Percentiles rank a stretch among this genome's conserved stretches.
Evolutionary conservation across 176 grass and related monocot genomes (phyloP).

Genomic region (Pontederia crassipes): DNA sequence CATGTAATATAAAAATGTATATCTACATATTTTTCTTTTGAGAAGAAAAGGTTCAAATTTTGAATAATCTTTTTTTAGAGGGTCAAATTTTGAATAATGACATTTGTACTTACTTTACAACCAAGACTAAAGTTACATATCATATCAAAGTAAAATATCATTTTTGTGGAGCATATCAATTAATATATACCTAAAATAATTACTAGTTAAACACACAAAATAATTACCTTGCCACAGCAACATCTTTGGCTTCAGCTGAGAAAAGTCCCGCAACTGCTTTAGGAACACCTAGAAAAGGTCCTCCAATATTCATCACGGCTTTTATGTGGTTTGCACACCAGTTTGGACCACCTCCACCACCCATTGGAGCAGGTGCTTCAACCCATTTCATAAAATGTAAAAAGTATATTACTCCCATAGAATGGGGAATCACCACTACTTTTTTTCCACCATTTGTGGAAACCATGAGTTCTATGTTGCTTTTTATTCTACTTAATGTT

Average conservation of each 20-base stretch:
- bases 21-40: too few species aligned
- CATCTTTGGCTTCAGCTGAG: constrained; percentile 97
- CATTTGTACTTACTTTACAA: too few species aligned
- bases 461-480: constrained; percentile 92
- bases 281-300: constrained; percentile 90
- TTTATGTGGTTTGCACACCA: constrained; percentile 97
- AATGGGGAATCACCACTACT: constrained; percentile 94
- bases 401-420: constrained; percentile 96
- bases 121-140: too few species aligned
- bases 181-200: background rate
- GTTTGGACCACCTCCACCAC: constrained; percentile 74
- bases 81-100: too few species aligned
- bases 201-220: background rate
- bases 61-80: too few species aligned
- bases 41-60: too few species aligned
- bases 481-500: constrained; percentile 90
- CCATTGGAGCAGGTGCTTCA: constrained; percentile 85
- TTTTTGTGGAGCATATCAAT: too few species aligned
- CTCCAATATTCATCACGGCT: constrained; percentile 89
- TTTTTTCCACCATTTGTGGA: constrained; percentile 91
- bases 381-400: constrained; percentile 99
- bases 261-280: constrained; percentile 89
- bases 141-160: too few species aligned
- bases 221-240: constrained; percentile 82
- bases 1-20: too few species aligned